A percentile compares a stretch with the other conserved stretches of the same genome.
These are phyloP conservation scores for Beta vulgaris DNA, from an alignment of 148 eudicot species.

Conservation along the genomic window DNA sequence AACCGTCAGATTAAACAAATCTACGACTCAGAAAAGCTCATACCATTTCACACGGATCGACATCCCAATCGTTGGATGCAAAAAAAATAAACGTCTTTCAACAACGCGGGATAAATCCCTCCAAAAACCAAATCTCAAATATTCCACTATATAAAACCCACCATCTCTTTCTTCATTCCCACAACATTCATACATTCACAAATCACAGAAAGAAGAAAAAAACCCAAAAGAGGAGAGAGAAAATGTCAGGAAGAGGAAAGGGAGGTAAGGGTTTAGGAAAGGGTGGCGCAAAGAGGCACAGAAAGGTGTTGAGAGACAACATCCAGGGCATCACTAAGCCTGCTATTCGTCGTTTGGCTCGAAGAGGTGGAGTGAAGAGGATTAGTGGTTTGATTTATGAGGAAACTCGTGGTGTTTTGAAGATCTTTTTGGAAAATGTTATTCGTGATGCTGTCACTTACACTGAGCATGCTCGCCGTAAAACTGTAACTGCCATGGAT, in stretches of 20 bases:
- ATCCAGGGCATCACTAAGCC: slow-evolving; percentile 27
- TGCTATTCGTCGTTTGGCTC: slow-evolving; percentile 22
- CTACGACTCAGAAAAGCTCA: not conserved
- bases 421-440: slow-evolving; percentile 25
- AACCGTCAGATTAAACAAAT: slow-evolving; percentile 17
- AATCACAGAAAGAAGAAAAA: not conserved
- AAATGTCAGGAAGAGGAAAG: slow-evolving; percentile 34
- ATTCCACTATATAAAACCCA: slow-evolving; percentile 1
- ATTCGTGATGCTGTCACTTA: slow-evolving; percentile 24
- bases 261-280: slow-evolving; percentile 28
- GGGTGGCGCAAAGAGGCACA: slow-evolving; percentile 30
- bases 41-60: slow-evolving; percentile 16
- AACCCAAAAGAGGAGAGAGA: not conserved
- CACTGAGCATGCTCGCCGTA: slow-evolving; percentile 23
- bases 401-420: slow-evolving; percentile 26
- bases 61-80: not conserved
- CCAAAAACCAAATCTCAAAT: slow-evolving; percentile 17
- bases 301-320: slow-evolving; percentile 26
- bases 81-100: not conserved
- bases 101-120: slow-evolving; percentile 8
- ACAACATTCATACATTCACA: not conserved
- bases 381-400: slow-evolving; percentile 26
- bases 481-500: slow-evolving; percentile 31
- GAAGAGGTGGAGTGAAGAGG: slow-evolving; percentile 27
- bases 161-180: not conserved